Percentiles rank a stretch among this genome's conserved stretches.
These are phyloP conservation scores for Pseudohalonectria lignicola DNA, from an alignment of 2,329 filamentous ascomycete species.

Conservation along the genomic window DNA sequence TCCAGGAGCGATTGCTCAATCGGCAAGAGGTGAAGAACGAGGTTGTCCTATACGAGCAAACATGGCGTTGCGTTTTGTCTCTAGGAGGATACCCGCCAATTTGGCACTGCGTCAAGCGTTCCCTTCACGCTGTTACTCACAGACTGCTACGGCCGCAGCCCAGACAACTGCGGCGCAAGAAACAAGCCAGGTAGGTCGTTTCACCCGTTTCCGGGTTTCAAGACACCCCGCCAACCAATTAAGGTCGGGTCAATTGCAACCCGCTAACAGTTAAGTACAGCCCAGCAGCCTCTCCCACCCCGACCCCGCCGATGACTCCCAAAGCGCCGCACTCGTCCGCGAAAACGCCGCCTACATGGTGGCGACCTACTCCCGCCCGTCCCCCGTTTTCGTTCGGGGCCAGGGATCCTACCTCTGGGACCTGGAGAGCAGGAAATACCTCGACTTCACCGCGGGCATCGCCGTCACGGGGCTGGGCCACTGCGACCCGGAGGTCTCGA, in stretches of 20 bases:
- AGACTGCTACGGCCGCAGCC: not conserved
- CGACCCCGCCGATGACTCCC: slow-evolving; percentile 3
- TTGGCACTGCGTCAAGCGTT: slow-evolving; percentile 3
- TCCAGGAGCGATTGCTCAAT: no score
- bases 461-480: slow-evolving; percentile 91
- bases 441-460: slow-evolving; percentile 94
- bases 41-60: no score
- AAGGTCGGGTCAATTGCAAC: no score
- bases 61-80: slow-evolving; percentile 1
- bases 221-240: no score
- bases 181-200: no score
- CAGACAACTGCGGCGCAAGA: not conserved
- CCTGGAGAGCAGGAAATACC: slow-evolving; percentile 75
- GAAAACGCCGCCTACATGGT: slow-evolving; percentile 85
- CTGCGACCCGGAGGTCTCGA: slow-evolving; percentile 67
- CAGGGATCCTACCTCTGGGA: slow-evolving; percentile 86
- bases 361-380: slow-evolving; percentile 82
- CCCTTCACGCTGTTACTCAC: not conserved
- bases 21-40: no score
- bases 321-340: slow-evolving; percentile 60
- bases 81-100: slow-evolving; percentile 3
- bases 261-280: no score
- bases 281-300: slow-evolving; percentile 1
- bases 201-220: no score
- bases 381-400: slow-evolving; percentile 81